Evolutionary conservation across 2,329 filamentous ascomycete species (phyloP).

Genomic region (Trichoderma pleuroti): DNA sequence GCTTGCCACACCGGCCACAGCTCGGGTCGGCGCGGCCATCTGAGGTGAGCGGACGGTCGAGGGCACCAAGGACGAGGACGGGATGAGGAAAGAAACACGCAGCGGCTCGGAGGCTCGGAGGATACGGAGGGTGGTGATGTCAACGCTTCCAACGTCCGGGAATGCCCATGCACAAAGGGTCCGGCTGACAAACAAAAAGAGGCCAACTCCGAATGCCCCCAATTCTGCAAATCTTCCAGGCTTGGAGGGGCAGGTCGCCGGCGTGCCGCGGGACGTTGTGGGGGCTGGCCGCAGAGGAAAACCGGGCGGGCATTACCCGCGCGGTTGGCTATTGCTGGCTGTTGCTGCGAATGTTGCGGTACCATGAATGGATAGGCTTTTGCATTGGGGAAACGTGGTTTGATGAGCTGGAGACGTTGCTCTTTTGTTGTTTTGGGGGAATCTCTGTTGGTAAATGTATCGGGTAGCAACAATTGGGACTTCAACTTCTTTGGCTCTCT

Average conservation of each 20-base stretch:
- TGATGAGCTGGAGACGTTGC: neutral
- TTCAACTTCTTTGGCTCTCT: neutral
- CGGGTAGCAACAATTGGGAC: neutral
- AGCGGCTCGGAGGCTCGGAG: constrained; percentile 4
- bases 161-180: neutral
- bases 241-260: neutral
- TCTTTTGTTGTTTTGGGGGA: neutral
- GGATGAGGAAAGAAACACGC: neutral
- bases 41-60: neutral
- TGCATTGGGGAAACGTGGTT: neutral
- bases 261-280: constrained; percentile 12
- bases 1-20: neutral
- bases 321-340: constrained; percentile 3
- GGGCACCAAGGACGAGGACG: neutral
- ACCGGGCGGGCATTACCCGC: constrained; percentile 1
- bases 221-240: neutral
- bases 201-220: neutral
- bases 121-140: neutral
- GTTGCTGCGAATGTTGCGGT: neutral
- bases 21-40: constrained; percentile 21
- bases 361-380: neutral
- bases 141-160: neutral
- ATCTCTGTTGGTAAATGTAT: neutral
- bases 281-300: neutral
- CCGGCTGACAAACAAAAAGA: constrained; percentile 7